A percentile compares a stretch with the other conserved stretches of the same genome.
These are phyloP conservation scores for Thalia dealbata DNA, from an alignment of 176 grass and related monocot genomes.

Conservation along the genomic window DNA sequence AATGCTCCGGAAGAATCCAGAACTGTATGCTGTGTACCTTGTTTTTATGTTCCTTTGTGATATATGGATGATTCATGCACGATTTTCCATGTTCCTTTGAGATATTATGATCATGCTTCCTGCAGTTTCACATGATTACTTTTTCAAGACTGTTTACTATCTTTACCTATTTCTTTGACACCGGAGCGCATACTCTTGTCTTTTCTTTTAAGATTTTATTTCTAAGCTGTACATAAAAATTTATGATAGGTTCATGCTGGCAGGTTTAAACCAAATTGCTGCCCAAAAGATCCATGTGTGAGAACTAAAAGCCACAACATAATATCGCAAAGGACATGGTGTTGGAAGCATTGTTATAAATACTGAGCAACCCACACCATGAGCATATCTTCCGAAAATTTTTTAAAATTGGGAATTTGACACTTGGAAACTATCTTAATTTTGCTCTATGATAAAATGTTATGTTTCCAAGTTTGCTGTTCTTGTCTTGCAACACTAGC, in stretches of 20 bases:
- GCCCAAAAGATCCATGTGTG: too few relatives aligned
- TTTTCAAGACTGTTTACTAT: neutral
- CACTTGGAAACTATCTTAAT: too few relatives aligned
- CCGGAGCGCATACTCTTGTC: neutral
- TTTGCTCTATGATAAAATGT: too few relatives aligned
- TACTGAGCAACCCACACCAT: too few relatives aligned
- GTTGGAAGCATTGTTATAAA: too few relatives aligned
- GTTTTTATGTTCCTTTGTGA: neutral
- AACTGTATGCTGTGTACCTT: conserved; percentile 23
- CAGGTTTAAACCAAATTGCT: too few relatives aligned
- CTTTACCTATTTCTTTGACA: neutral
- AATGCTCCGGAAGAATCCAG: conserved; percentile 63
- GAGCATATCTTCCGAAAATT: too few relatives aligned
- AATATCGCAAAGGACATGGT: too few relatives aligned
- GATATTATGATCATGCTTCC: neutral
- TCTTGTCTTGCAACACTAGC: too few relatives aligned
- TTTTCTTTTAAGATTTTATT: neutral
- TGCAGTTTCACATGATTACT: neutral
- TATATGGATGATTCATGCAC: neutral
- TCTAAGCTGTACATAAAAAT: neutral
- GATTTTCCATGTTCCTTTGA: neutral
- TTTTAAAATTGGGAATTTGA: too few relatives aligned
- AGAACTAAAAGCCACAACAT: too few relatives aligned
- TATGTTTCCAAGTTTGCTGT: too few relatives aligned
- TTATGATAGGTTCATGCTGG: neutral